A percentile compares a stretch with the other conserved stretches of the same genome.
phyloP scores from a whole-genome alignment of 148 eudicot genomes.

The Rhododendron ovatum region DNA sequence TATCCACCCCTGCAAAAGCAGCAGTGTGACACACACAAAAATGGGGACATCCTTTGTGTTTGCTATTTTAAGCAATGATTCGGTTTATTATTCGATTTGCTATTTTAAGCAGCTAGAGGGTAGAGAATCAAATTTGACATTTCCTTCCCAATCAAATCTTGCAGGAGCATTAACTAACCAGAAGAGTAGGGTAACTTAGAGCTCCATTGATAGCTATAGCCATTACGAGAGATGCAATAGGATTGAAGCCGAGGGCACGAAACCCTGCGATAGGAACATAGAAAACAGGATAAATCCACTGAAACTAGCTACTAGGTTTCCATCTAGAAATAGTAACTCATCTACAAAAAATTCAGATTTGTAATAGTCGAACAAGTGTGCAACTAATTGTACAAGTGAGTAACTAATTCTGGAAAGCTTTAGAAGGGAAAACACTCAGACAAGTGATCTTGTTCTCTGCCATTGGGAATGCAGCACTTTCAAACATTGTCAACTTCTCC shows the following conservation, averaged over 20 bases:
- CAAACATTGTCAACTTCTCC: neutral
- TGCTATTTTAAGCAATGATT: neutral
- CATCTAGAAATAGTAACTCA: neutral
- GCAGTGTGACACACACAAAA: neutral
- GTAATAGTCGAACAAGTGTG: neutral
- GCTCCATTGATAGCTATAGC: constrained; percentile 48
- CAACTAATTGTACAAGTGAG: neutral
- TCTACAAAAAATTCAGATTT: neutral
- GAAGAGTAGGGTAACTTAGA: constrained; percentile 78
- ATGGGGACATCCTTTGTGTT: neutral
- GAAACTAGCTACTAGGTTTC: neutral
- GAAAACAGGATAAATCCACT: neutral
- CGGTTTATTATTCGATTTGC: neutral
- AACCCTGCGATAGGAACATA: constrained; percentile 32
- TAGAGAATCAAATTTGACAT: neutral
- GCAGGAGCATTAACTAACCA: constrained; percentile 43
- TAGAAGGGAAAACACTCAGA: neutral
- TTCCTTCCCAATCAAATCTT: neutral
- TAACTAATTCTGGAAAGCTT: neutral
- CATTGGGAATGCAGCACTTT: neutral
- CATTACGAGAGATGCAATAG: constrained; percentile 41
- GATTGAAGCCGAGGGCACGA: constrained; percentile 67
- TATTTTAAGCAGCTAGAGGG: neutral
- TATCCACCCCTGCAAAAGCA: constrained; percentile 49
- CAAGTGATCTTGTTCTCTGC: neutral